Percentiles rank a stretch among this genome's conserved stretches.
Conservation (phyloP, 2,329 filamentous ascomycete species). For the Ophiognomonia clavigignenti-juglandacearum region DNA sequence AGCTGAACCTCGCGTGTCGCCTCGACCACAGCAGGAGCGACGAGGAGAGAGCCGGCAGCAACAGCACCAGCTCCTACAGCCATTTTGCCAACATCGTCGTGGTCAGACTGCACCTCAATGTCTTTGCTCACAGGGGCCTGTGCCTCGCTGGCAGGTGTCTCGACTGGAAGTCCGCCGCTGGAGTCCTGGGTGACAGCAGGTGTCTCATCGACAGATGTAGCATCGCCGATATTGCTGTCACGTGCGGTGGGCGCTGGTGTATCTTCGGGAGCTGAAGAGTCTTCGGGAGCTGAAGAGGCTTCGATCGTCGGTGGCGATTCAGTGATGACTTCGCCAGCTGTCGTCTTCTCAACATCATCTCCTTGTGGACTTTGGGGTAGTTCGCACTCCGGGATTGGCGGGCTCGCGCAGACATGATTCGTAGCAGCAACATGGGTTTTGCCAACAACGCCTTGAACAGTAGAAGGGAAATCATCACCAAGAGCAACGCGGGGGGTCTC, state of each 20-base stretch:
- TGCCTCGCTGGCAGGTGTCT: not conserved
- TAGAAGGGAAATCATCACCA: slow-evolving; percentile 10
- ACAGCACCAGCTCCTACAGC: not conserved
- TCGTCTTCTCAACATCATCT: slow-evolving; percentile 6
- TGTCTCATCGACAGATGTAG: slow-evolving; percentile 1
- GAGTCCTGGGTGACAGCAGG: slow-evolving; percentile 1
- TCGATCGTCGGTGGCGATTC: slow-evolving; percentile 4
- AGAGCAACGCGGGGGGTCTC: slow-evolving; percentile 13
- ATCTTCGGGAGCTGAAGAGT: no score
- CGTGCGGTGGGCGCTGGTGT: not conserved
- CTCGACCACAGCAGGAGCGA: not conserved
- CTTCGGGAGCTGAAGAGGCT: no score
- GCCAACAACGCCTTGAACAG: slow-evolving; percentile 12
- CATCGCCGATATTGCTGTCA: not conserved
- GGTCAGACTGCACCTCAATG: not conserved
- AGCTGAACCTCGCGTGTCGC: not conserved
- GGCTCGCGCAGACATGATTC: slow-evolving; percentile 14
- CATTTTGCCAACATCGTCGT: not conserved
- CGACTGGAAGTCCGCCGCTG: not conserved
- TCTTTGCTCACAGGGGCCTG: not conserved
- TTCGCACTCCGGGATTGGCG: slow-evolving; percentile 2
- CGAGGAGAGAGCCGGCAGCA: slow-evolving; percentile 5
- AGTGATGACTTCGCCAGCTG: slow-evolving; percentile 5
- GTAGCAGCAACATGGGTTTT: slow-evolving; percentile 14
- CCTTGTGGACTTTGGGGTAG: not conserved